Percentiles rank a stretch among this genome's conserved stretches.
Conservation (phyloP, 768 basidiomycete species). For the Russula ochroleuca region DNA sequence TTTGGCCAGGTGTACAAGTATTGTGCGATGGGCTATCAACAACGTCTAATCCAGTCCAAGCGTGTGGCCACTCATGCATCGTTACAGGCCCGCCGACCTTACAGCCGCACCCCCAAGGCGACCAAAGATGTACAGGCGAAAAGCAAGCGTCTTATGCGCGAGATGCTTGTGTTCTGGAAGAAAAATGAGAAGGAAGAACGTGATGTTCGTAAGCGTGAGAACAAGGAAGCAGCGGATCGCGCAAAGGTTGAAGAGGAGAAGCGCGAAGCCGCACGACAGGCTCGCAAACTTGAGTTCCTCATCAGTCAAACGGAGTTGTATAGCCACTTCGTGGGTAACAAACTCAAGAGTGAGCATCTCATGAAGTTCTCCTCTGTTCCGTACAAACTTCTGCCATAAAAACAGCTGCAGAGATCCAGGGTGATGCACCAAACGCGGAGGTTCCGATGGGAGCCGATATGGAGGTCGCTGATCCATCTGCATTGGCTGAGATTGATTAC, state of each 20-base stretch:
- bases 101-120: constrained; percentile 67
- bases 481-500: constrained; percentile 77
- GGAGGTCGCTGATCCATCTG: constrained; percentile 47
- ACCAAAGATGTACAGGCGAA: constrained; percentile 81
- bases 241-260: constrained; percentile 88
- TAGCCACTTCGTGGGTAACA: constrained; percentile 98
- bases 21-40: constrained; percentile 59
- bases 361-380: background rate
- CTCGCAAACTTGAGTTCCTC: constrained; percentile 95
- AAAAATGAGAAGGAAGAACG: constrained; percentile 97
- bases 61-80: constrained; percentile 72
- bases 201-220: constrained; percentile 86
- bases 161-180: constrained; percentile 97
- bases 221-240: constrained; percentile 88
- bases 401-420: constrained; percentile 74
- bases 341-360: constrained; percentile 70
- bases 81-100: constrained; percentile 73
- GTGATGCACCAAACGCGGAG: constrained; percentile 42
- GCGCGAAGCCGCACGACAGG: constrained; percentile 88
- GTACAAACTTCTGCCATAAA: constrained; percentile 23
- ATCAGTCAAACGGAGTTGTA: constrained; percentile 99
- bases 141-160: constrained; percentile 84
- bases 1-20: constrained; percentile 70
- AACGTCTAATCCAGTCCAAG: constrained; percentile 64
- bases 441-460: constrained; percentile 56